phyloP scores from a whole-genome alignment of 2,329 filamentous ascomycete genomes.

The Penicillium sp. region DNA sequence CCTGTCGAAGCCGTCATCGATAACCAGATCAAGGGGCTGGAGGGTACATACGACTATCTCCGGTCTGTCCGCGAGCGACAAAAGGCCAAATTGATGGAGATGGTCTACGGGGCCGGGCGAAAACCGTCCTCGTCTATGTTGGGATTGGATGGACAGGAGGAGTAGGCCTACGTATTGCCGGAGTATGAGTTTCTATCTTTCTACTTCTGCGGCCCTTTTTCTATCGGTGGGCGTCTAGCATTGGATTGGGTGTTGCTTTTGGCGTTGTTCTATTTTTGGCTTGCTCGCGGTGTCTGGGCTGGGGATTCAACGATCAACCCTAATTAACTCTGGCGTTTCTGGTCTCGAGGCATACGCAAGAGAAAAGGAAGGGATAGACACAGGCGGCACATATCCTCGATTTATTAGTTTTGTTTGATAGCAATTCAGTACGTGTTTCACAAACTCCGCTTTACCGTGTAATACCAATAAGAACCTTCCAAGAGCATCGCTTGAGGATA shows the following conservation, averaged over 20 bases:
- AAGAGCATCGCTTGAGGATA: background rate
- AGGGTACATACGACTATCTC: conserved; percentile 73
- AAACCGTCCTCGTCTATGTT: conserved; percentile 25
- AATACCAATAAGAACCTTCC: no score
- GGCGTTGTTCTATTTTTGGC: background rate
- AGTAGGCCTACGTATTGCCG: conserved; percentile 11
- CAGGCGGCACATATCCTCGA: background rate
- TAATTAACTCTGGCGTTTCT: background rate
- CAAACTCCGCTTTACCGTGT: no score
- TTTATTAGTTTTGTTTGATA: background rate
- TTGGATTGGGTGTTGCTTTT: conserved; percentile 3
- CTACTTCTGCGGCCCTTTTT: background rate
- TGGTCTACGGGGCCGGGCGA: conserved; percentile 59
- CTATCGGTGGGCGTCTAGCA: conserved; percentile 3
- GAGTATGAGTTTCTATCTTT: background rate
- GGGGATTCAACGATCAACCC: background rate
- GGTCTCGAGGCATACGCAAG: background rate
- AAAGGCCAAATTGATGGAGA: conserved; percentile 76
- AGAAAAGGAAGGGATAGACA: background rate
- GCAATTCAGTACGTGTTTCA: background rate
- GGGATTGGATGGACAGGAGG: conserved; percentile 16
- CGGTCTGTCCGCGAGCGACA: conserved; percentile 70
- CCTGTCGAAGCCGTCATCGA: conserved; percentile 54
- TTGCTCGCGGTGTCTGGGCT: background rate
- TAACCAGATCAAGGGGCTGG: conserved; percentile 77